Conservation (phyloP, 441 rosid genomes). For the Mallotus repandus region DNA sequence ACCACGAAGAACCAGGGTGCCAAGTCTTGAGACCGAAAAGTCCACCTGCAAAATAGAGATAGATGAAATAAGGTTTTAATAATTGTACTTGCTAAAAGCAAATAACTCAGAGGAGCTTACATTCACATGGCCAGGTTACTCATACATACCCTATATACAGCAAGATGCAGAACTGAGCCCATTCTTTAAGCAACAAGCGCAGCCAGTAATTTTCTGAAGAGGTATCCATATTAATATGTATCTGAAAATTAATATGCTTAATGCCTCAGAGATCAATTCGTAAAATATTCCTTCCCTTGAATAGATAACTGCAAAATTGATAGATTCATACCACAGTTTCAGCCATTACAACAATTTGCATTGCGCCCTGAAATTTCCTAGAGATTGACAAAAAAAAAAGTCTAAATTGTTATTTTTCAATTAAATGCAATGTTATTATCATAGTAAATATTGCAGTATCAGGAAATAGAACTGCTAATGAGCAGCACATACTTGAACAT, state of each 20-base stretch:
- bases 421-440: neutral
- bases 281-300: neutral
- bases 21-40: slow-evolving; percentile 79
- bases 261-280: slow-evolving; percentile 3
- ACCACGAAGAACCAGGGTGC: slow-evolving; percentile 75
- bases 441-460: neutral
- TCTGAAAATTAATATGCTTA: slow-evolving; percentile 41
- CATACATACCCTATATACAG: slow-evolving; percentile 68
- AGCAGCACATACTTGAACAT: slow-evolving; percentile 73
- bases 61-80: slow-evolving; percentile 13
- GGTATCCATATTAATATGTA: slow-evolving; percentile 64
- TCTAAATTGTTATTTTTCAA: neutral
- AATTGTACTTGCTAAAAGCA: neutral
- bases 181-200: slow-evolving; percentile 71
- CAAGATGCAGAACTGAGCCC: slow-evolving; percentile 83
- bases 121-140: neutral
- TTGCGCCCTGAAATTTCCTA: slow-evolving; percentile 88
- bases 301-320: neutral
- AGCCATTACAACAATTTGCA: slow-evolving; percentile 84
- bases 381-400: slow-evolving; percentile 16
- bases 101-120: too few species aligned
- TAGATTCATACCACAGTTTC: slow-evolving; percentile 63
- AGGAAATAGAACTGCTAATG: neutral
- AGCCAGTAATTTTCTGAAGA: slow-evolving; percentile 77
- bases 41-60: slow-evolving; percentile 55